Conservation (phyloP, 306 rosid species). For the Acmispon strigosus region DNA sequence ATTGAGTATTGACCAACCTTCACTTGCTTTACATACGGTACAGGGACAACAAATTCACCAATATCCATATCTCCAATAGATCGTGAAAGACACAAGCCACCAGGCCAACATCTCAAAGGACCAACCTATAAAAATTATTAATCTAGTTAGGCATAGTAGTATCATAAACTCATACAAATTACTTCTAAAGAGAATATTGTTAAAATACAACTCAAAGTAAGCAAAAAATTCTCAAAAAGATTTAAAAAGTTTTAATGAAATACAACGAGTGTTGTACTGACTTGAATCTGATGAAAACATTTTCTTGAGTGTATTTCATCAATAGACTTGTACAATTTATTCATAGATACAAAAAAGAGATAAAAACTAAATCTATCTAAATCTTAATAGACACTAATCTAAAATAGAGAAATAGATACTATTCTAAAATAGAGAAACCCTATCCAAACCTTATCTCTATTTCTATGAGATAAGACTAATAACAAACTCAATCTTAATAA, state of each 20-base stretch:
- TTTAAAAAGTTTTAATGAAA: neutral
- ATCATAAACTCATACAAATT: neutral
- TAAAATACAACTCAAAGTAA: neutral
- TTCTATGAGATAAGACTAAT: no score
- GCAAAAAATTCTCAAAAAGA: neutral
- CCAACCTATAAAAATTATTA: slow-evolving; percentile 54
- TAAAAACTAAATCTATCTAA: no score
- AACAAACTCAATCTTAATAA: no score
- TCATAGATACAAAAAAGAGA: no score
- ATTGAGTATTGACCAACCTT: slow-evolving; percentile 67
- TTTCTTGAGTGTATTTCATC: no score
- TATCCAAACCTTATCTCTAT: no score
- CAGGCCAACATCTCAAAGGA: slow-evolving; percentile 99
- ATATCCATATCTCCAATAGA: slow-evolving; percentile 96
- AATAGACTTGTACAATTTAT: no score
- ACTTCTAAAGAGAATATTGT: neutral
- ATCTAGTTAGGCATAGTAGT: slow-evolving; percentile 3
- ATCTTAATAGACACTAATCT: no score
- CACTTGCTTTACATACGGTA: slow-evolving; percentile 95
- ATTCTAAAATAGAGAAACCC: no score
- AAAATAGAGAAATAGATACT: no score
- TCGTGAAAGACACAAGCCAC: slow-evolving; percentile 97
- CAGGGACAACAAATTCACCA: slow-evolving; percentile 94
- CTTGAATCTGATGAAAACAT: no score
- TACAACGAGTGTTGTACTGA: neutral